Conservation (phyloP, 768 basidiomycete genomes). For the Hysterangium stoloniferum region DNA sequence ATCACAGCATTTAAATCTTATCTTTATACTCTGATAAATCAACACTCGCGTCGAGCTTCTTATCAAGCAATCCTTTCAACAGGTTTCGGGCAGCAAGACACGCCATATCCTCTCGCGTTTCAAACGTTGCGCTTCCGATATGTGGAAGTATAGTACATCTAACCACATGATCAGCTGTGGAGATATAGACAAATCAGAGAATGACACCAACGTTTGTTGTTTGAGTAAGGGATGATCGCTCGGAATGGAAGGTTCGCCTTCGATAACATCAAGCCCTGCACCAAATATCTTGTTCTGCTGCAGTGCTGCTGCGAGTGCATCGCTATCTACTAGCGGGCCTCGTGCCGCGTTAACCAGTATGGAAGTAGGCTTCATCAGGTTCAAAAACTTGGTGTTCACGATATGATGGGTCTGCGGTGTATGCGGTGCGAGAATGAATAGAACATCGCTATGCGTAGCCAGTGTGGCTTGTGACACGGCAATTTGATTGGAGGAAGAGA, state of each 20-base stretch:
- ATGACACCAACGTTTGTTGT: conserved; percentile 55
- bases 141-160: conserved; percentile 85
- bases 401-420: conserved; percentile 64
- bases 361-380: conserved; percentile 76
- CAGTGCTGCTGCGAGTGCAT: conserved; percentile 78
- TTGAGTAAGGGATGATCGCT: conserved; percentile 74
- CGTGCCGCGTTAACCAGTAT: conserved; percentile 82
- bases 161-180: background rate
- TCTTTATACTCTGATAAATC: conserved; percentile 19
- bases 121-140: conserved; percentile 81
- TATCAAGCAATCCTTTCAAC: conserved; percentile 45
- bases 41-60: conserved; percentile 49
- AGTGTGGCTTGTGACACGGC: conserved; percentile 55
- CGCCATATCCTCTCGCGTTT: conserved; percentile 81
- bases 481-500: conserved; percentile 21
- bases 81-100: conserved; percentile 64
- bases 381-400: conserved; percentile 63
- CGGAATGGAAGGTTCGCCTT: conserved; percentile 76
- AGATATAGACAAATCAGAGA: too few relatives aligned
- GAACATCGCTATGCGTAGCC: conserved; percentile 70
- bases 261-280: conserved; percentile 90
- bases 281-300: conserved; percentile 77
- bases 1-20: too few relatives aligned
- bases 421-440: conserved; percentile 80
- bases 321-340: conserved; percentile 84